A percentile compares a stretch with the other conserved stretches of the same genome.
These are phyloP conservation scores for Pelargonium fulgidum DNA, from an alignment of 441 rosid species.

Conservation along the genomic window DNA sequence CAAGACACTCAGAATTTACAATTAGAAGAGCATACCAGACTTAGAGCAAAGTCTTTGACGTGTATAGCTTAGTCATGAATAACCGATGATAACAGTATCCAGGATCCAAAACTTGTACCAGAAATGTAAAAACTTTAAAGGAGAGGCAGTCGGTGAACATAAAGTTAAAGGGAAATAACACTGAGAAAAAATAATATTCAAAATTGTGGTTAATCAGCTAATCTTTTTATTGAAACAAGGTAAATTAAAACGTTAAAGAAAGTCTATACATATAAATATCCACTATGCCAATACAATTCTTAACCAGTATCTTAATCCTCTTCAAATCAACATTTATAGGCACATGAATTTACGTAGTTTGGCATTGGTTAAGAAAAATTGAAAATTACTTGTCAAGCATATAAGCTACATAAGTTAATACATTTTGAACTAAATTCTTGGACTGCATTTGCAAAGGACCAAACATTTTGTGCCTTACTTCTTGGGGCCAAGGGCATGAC, in stretches of 20 bases:
- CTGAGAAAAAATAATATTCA: too few species aligned
- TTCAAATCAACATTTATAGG: neutral
- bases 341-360: neutral
- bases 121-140: too few species aligned
- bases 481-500: neutral
- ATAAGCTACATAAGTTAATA: neutral
- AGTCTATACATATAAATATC: neutral
- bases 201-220: too few species aligned
- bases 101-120: too few species aligned
- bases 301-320: neutral
- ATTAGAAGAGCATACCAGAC: neutral
- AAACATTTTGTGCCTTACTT: neutral
- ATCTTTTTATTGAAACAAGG: too few species aligned
- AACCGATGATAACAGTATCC: too few species aligned
- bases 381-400: slow-evolving; percentile 6
- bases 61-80: too few species aligned
- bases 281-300: neutral
- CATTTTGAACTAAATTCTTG: neutral
- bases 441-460: neutral
- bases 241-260: too few species aligned
- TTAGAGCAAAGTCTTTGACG: too few species aligned
- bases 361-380: neutral
- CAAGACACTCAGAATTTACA: neutral
- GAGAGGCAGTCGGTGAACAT: too few species aligned
- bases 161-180: too few species aligned